Evolutionary conservation across 2,329 filamentous ascomycete genomes (phyloP).

Genomic region (Phialophora verrucosa): DNA sequence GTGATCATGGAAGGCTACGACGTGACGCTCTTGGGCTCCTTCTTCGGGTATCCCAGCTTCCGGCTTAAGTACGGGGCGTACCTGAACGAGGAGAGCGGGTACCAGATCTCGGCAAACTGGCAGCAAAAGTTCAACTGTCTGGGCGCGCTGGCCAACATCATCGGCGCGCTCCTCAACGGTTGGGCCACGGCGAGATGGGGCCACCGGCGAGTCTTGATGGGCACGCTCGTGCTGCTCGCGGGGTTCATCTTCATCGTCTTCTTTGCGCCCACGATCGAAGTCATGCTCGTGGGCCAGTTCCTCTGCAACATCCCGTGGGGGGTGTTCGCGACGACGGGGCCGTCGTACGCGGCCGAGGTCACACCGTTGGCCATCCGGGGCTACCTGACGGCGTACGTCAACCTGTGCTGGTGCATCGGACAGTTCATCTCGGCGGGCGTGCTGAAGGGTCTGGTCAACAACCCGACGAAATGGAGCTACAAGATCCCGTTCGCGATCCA

Average conservation of each 20-base stretch:
- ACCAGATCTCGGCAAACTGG: slow-evolving; percentile 59
- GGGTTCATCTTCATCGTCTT: slow-evolving; percentile 59
- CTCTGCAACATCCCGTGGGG: slow-evolving; percentile 51
- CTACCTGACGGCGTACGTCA: slow-evolving; percentile 65
- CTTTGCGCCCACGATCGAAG: slow-evolving; percentile 55
- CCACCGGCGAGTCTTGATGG: slow-evolving; percentile 57
- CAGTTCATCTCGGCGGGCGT: slow-evolving; percentile 57
- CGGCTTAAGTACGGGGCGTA: slow-evolving; percentile 50
- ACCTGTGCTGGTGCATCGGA: slow-evolving; percentile 67
- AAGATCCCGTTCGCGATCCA: slow-evolving; percentile 39
- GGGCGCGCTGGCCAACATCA: slow-evolving; percentile 24
- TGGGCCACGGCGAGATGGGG: slow-evolving; percentile 41
- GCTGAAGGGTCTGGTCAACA: slow-evolving; percentile 34
- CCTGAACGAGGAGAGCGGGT: slow-evolving; percentile 21
- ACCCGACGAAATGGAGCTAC: slow-evolving; percentile 31
- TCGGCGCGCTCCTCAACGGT: slow-evolving; percentile 29
- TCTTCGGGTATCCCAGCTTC: slow-evolving; percentile 56
- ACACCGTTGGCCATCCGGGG: slow-evolving; percentile 64
- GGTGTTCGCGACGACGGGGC: slow-evolving; percentile 32
- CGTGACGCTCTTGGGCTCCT: slow-evolving; percentile 56
- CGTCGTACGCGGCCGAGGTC: slow-evolving; percentile 72
- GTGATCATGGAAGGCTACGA: slow-evolving; percentile 63
- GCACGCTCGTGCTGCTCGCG: slow-evolving; percentile 52
- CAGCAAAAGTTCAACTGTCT: slow-evolving; percentile 45
- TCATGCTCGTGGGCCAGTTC: slow-evolving; percentile 56